Evolutionary conservation across 2,329 filamentous ascomycete species (phyloP).

Genomic region (Cryphonectria japonica): DNA sequence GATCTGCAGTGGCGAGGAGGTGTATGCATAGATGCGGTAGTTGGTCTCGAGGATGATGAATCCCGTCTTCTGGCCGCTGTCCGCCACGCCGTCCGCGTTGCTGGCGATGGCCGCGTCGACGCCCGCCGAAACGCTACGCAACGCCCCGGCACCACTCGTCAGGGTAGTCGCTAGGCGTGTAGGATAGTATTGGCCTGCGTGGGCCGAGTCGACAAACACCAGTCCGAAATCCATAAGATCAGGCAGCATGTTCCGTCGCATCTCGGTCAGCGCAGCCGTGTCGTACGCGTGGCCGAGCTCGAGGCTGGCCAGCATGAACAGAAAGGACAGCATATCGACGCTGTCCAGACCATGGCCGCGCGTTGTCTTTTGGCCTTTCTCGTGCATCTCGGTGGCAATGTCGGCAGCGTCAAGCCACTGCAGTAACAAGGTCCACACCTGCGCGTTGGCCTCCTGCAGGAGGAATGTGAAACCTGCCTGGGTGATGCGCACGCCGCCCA

Average conservation of each 20-base stretch:
- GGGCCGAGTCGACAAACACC: constrained; percentile 70
- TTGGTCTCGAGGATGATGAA: constrained; percentile 98
- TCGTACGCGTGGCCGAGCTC: constrained; percentile 92
- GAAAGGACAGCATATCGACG: constrained; percentile 92
- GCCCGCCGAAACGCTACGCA: constrained; percentile 71
- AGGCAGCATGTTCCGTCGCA: constrained; percentile 86
- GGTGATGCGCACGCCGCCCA: constrained; percentile 72
- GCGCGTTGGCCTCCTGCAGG: constrained; percentile 91
- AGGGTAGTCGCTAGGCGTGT: constrained; percentile 93
- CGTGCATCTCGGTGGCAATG: constrained; percentile 42
- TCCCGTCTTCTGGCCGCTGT: constrained; percentile 60
- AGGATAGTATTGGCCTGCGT: constrained; percentile 74
- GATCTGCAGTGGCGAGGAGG: constrained; percentile 90
- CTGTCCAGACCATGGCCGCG: constrained; percentile 73
- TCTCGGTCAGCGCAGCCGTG: constrained; percentile 78
- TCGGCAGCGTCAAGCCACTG: constrained; percentile 89
- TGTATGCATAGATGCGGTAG: constrained; percentile 97
- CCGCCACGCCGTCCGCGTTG: constrained; percentile 48
- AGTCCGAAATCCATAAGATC: constrained; percentile 92
- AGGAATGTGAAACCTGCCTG: constrained; percentile 93
- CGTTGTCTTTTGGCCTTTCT: constrained; percentile 38
- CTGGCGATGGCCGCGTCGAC: constrained; percentile 68
- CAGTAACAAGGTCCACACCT: constrained; percentile 94
- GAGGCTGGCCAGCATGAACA: constrained; percentile 92
- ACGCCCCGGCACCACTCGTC: constrained; percentile 71